Evolutionary conservation across 306 rosid species (phyloP), one percentile per base, ranked within the genome.

Genomic region (Fragaria iinumae): DNA sequence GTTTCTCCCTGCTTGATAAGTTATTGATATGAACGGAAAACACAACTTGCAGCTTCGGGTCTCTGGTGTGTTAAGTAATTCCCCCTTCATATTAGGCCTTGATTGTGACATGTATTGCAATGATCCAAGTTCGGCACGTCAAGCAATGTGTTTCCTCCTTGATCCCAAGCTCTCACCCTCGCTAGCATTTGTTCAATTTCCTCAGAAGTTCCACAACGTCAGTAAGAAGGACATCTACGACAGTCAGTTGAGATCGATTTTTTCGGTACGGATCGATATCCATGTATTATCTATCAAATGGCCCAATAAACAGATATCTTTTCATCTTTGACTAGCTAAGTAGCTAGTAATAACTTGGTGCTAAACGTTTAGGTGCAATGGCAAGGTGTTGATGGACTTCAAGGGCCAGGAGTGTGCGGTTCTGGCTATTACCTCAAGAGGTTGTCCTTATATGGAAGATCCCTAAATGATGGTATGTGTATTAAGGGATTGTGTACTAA

Each of bases 91-190:
- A 48, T 81, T 93, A 23, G 87, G 81, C 21, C 74, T 91, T 13
- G 98, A 93, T 45, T 91, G 97, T 77, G 97, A 93, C 87, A 93
- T 91, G 98, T 69, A 87, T 65, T 91, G 91, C 77, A 88, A 87
- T 20, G 92, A 87, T 60, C 90, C 97, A 67, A 84, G 83, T 67
- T 91, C 92, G 43, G 92, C 86, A 5, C 79, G 88, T n/a, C 83
- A 81, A 68, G 97, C 93, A 2, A 79, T 89, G 91, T 93, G 97
- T 41, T 87, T 93, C 80, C 93, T 80, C 57, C 98, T 93, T 62
- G 91, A 89, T 80, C 83, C 87, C 3, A 80, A 83, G 59, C 83
- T 86, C 25, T 91, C 93, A 2, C 69, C 88, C 41, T 76, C 89
- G 23, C 78, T 87, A 38, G 82, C 92, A 52, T 81, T 89, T 48